Conservation (phyloP, 1,139 yeast species). For the Pneumocystis sp. region DNA sequence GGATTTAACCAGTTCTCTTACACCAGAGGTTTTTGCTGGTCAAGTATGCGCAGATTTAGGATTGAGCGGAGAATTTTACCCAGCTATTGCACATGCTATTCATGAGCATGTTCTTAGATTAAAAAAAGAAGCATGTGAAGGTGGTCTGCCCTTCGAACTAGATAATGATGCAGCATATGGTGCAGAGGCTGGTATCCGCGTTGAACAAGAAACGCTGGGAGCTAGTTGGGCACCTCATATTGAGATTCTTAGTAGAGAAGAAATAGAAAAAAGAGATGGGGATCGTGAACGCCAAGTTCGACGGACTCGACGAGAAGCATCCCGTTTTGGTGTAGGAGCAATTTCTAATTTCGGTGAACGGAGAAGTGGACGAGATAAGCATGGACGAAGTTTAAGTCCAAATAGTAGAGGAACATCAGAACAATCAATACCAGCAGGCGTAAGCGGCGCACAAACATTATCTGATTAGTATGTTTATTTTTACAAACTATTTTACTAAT, state of each 20-base stretch:
- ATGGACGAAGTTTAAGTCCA: slow-evolving; percentile 1
- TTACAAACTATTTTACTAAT: not conserved
- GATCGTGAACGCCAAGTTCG: slow-evolving; percentile 87
- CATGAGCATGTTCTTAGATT: slow-evolving; percentile 65
- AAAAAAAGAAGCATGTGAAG: slow-evolving; percentile 78
- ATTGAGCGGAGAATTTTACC: slow-evolving; percentile 66
- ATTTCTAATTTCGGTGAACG: slow-evolving; percentile 6
- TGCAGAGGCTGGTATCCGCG: slow-evolving; percentile 47
- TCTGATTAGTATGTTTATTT: slow-evolving; percentile 1
- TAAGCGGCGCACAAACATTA: slow-evolving; percentile 7
- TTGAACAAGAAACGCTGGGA: slow-evolving; percentile 44
- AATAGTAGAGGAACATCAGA: slow-evolving; percentile 1
- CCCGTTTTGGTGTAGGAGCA: slow-evolving; percentile 37
- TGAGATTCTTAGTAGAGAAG: slow-evolving; percentile 77
- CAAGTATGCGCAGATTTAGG: slow-evolving; percentile 77
- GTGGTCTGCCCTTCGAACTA: slow-evolving; percentile 44
- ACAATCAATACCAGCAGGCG: slow-evolving; percentile 8
- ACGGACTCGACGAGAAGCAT: slow-evolving; percentile 79
- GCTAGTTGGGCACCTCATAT: slow-evolving; percentile 84
- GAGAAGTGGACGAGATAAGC: slow-evolving; percentile 4
- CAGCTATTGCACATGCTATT: slow-evolving; percentile 77
- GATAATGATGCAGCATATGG: slow-evolving; percentile 48
- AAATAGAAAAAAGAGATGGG: slow-evolving; percentile 85
- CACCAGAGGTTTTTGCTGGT: slow-evolving; percentile 76
- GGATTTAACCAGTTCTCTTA: slow-evolving; percentile 52